Conservation (phyloP, 371 early-diverging fungal species). For the Thermomucor indicae-seudaticae region DNA sequence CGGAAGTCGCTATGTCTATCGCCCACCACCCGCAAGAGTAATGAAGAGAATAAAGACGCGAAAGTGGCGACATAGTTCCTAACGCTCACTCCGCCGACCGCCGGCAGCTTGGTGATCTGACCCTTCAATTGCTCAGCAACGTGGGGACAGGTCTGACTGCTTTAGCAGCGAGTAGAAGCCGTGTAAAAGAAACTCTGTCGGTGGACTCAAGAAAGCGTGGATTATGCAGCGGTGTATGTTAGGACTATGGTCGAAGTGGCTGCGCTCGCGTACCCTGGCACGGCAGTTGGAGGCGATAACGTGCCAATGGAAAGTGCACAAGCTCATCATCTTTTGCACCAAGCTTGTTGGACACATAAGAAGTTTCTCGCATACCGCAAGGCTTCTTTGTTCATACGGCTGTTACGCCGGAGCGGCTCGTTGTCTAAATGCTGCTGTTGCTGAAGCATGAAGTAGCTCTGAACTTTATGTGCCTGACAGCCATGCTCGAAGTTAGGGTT, state of each 20-base stretch:
- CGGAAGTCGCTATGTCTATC: no score
- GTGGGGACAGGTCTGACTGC: no score
- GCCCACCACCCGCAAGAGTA: no score
- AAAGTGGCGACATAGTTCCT: no score
- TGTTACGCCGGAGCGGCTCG: neutral
- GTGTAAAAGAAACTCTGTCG: no score
- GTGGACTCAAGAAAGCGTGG: neutral
- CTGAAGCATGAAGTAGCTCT: neutral
- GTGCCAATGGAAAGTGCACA: slow-evolving; percentile 2
- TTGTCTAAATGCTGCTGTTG: neutral
- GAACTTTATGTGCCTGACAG: neutral
- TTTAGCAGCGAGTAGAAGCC: no score
- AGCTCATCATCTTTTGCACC: neutral
- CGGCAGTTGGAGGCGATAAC: neutral
- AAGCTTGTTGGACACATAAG: neutral
- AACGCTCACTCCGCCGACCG: no score
- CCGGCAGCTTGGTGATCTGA: no score
- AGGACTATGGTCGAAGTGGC: slow-evolving; percentile 2
- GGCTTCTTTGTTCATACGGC: neutral
- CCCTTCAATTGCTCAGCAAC: no score
- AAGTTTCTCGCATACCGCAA: neutral
- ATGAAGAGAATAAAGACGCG: no score
- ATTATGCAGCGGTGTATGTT: neutral
- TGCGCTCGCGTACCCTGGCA: neutral
- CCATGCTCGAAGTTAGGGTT: slow-evolving; percentile 3